A percentile compares a stretch with the other conserved stretches of the same genome.
Evolutionary conservation across 1,139 yeast genomes (phyloP).

Genomic region (Scheffersomyces insectosa): DNA sequence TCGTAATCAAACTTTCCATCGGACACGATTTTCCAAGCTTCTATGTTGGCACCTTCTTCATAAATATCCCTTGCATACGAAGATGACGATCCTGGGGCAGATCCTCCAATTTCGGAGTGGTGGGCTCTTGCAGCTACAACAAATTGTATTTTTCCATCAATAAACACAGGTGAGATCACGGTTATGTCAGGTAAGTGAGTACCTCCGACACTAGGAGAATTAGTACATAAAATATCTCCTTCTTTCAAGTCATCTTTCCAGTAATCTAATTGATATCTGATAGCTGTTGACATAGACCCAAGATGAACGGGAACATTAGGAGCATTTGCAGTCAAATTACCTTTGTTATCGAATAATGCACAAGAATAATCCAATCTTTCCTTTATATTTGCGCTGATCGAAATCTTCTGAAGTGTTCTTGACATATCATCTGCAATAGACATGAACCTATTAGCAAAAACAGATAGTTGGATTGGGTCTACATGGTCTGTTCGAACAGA

Average conservation of each 20-base stretch:
- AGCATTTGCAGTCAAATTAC: slow-evolving; percentile 21
- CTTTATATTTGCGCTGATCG: slow-evolving; percentile 23
- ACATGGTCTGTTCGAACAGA: slow-evolving; percentile 11
- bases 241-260: slow-evolving; percentile 17
- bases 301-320: slow-evolving; percentile 24
- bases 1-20: slow-evolving; percentile 58
- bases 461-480: slow-evolving; percentile 22
- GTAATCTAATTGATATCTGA: slow-evolving; percentile 15
- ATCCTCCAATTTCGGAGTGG: slow-evolving; percentile 70
- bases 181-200: slow-evolving; percentile 23
- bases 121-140: slow-evolving; percentile 69
- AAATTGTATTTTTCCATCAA: slow-evolving; percentile 46
- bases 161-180: slow-evolving; percentile 20
- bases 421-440: slow-evolving; percentile 25
- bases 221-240: slow-evolving; percentile 22
- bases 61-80: slow-evolving; percentile 60
- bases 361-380: slow-evolving; percentile 35
- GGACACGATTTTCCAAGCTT: slow-evolving; percentile 55
- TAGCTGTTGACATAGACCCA: slow-evolving; percentile 23
- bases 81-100: slow-evolving; percentile 67
- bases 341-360: slow-evolving; percentile 19
- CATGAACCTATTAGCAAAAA: slow-evolving; percentile 23
- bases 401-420: slow-evolving; percentile 21
- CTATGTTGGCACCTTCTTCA: slow-evolving; percentile 66
- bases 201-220: slow-evolving; percentile 22